Percentiles rank a stretch among this genome's conserved stretches.
Conservation (phyloP, 805 yeast species). For the Suhomyces faveliae region DNA sequence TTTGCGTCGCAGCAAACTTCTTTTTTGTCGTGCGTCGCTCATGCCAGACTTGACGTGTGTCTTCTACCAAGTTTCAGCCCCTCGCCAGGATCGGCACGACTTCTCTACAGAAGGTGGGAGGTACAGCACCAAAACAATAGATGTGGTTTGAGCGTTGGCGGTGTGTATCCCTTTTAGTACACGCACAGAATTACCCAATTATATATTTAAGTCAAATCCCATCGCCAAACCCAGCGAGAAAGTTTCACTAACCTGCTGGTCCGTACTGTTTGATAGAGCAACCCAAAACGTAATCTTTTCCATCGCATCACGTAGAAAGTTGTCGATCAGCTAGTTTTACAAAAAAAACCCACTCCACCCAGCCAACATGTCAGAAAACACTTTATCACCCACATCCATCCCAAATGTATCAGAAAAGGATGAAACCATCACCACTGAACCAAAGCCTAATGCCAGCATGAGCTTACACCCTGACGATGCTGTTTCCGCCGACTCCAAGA, state of each 20-base stretch:
- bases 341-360: too few relatives aligned
- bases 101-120: background rate
- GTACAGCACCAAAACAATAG: background rate
- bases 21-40: too few relatives aligned
- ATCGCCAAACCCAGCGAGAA: background rate
- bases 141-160: background rate
- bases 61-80: too few relatives aligned
- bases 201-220: background rate
- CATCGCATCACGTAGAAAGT: background rate
- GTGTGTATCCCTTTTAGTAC: background rate
- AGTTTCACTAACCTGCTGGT: background rate
- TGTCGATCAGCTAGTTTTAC: background rate
- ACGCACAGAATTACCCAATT: constrained; percentile 1
- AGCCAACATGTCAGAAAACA: background rate
- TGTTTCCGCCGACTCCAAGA: background rate
- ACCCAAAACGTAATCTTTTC: background rate
- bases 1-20: too few relatives aligned
- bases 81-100: background rate
- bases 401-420: background rate
- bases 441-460: constrained; percentile 5
- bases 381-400: too few relatives aligned
- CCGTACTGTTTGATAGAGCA: background rate
- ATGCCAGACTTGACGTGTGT: too few relatives aligned
- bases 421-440: constrained; percentile 6
- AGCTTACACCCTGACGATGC: constrained; percentile 1